Conservation (phyloP, 2,329 filamentous ascomycete genomes). For the Ceratocystis colombiana region DNA sequence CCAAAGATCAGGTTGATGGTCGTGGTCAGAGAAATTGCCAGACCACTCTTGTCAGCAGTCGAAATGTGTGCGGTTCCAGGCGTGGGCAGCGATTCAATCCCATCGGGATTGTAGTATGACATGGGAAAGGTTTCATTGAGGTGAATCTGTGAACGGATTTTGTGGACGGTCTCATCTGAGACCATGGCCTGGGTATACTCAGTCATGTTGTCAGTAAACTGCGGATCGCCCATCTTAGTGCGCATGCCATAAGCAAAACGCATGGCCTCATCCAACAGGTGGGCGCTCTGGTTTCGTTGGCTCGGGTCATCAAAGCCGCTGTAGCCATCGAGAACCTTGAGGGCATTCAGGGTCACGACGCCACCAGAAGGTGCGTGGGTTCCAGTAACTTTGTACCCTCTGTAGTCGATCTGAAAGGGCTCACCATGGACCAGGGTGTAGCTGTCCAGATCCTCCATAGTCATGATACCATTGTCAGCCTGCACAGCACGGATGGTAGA, state of each 20-base stretch:
- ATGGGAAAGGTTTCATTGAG: constrained; percentile 35
- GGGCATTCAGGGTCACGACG: constrained; percentile 56
- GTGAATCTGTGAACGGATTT: constrained; percentile 40
- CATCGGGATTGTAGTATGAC: constrained; percentile 38
- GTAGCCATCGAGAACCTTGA: constrained; percentile 69
- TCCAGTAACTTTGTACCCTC: constrained; percentile 58
- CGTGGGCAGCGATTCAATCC: constrained; percentile 45
- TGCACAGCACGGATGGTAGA: constrained; percentile 61
- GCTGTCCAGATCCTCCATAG: constrained; percentile 61
- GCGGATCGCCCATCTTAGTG: constrained; percentile 64
- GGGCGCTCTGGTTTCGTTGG: constrained; percentile 53
- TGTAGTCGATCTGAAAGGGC: constrained; percentile 52
- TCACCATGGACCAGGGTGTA: constrained; percentile 58
- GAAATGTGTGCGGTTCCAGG: constrained; percentile 61
- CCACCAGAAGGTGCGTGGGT: constrained; percentile 65
- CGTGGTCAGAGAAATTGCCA: constrained; percentile 68
- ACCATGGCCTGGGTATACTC: constrained; percentile 55
- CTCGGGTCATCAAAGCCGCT: constrained; percentile 48
- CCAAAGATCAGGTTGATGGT: constrained; percentile 77
- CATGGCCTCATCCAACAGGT: constrained; percentile 74
- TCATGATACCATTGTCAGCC: constrained; percentile 71
- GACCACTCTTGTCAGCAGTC: constrained; percentile 55
- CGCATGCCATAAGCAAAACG: constrained; percentile 71
- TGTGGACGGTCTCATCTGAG: constrained; percentile 49
- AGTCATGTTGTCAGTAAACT: constrained; percentile 52